Evolutionary conservation across 2,329 filamentous ascomycete genomes (phyloP).

Genomic region (Colletotrichum tamarilloi): DNA sequence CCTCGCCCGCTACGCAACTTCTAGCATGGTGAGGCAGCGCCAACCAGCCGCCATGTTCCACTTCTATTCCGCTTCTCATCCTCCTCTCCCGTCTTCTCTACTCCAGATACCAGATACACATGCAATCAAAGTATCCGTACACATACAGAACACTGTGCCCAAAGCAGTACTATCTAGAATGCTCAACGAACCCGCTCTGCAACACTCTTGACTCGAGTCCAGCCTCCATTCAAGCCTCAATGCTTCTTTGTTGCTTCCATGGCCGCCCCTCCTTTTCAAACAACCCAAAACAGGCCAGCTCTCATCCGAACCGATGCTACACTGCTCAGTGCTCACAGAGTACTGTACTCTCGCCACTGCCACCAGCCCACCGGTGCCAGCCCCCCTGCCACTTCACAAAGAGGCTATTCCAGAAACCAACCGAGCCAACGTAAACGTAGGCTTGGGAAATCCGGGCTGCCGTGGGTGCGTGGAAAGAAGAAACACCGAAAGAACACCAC

Average conservation of each 20-base stretch:
- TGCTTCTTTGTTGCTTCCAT: constrained; percentile 27
- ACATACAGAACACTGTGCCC: too few species aligned
- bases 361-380: background rate
- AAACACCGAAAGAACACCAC: background rate
- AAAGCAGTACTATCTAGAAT: background rate
- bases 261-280: constrained; percentile 4
- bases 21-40: constrained; percentile 4
- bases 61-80: background rate
- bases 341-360: background rate
- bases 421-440: background rate
- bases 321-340: background rate
- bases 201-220: too few species aligned
- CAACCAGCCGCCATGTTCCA: background rate
- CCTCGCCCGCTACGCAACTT: background rate
- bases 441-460: background rate
- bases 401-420: background rate
- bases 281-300: constrained; percentile 12
- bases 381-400: background rate
- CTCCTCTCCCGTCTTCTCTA: background rate
- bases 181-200: background rate
- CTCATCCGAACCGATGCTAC: background rate
- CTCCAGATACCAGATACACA: too few species aligned
- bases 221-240: background rate
- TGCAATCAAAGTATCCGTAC: too few species aligned
- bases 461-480: background rate